Conservation (phyloP, 2,329 filamentous ascomycete genomes). For the Plectosphaerella cucumerina region DNA sequence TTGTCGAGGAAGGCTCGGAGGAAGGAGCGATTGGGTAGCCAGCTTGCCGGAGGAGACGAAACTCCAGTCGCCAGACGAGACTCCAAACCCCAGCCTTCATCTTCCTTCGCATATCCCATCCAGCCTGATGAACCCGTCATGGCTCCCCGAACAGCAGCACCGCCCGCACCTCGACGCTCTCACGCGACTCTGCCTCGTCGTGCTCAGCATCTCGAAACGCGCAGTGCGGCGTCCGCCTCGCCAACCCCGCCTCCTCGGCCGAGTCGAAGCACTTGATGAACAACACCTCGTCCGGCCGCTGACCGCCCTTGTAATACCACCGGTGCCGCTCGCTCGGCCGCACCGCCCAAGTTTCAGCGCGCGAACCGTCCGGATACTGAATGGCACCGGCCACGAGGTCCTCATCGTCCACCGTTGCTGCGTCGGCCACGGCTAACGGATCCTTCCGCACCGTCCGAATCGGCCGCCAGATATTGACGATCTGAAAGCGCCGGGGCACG, state of each 20-base stretch:
- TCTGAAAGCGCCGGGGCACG: slow-evolving; percentile 6
- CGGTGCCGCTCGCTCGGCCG: slow-evolving; percentile 27
- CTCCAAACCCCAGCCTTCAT: too few relatives aligned
- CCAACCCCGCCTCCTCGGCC: slow-evolving; percentile 39
- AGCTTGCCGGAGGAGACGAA: too few relatives aligned
- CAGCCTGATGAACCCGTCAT: too few relatives aligned
- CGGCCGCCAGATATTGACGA: slow-evolving; percentile 38
- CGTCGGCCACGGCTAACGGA: slow-evolving; percentile 35
- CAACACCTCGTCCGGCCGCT: slow-evolving; percentile 50
- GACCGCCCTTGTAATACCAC: slow-evolving; percentile 50
- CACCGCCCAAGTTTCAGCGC: slow-evolving; percentile 34
- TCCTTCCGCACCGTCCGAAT: slow-evolving; percentile 40
- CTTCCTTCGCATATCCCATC: too few relatives aligned
- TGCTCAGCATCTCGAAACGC: slow-evolving; percentile 74
- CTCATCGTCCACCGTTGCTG: slow-evolving; percentile 27
- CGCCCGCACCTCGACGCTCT: slow-evolving; percentile 87
- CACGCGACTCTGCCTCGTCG: slow-evolving; percentile 65
- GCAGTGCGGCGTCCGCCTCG: slow-evolving; percentile 63
- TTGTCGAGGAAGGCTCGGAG: not conserved
- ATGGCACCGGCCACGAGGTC: slow-evolving; percentile 34
- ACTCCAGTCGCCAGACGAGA: too few relatives aligned
- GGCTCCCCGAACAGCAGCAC: slow-evolving; percentile 60
- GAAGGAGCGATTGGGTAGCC: too few relatives aligned
- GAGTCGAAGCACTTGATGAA: slow-evolving; percentile 64
- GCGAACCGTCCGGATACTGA: slow-evolving; percentile 25